phyloP scores from a whole-genome alignment of 108 stramenopile species.

The Fistulifera pelliculosa region DNA sequence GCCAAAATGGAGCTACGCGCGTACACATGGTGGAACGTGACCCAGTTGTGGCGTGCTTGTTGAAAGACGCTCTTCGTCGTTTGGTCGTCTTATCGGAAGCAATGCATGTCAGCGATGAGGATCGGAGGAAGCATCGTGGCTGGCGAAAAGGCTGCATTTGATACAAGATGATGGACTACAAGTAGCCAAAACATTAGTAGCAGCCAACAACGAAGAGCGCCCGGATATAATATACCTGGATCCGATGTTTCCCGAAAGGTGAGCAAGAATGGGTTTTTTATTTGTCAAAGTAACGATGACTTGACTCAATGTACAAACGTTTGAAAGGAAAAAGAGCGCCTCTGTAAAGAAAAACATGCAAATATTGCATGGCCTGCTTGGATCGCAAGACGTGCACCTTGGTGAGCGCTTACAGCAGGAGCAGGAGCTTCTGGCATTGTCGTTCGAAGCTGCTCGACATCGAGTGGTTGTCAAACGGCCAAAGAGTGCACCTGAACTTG shows the following conservation, averaged over 20 bases:
- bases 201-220: not conserved
- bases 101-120: not conserved
- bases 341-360: slow-evolving; percentile 81
- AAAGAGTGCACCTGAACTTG: slow-evolving; percentile 49
- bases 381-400: slow-evolving; percentile 20
- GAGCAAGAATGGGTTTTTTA: too few species aligned
- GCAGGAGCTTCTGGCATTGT: slow-evolving; percentile 31
- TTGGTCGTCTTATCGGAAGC: slow-evolving; percentile 20
- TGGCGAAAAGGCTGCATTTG: slow-evolving; percentile 18
- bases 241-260: slow-evolving; percentile 70
- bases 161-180: slow-evolving; percentile 22
- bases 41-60: slow-evolving; percentile 53
- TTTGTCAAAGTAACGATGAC: too few species aligned
- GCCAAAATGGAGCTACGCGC: slow-evolving; percentile 22
- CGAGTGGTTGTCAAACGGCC: slow-evolving; percentile 82
- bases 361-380: slow-evolving; percentile 64
- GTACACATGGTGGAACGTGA: slow-evolving; percentile 68
- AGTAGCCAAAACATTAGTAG: not conserved
- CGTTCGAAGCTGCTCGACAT: slow-evolving; percentile 25
- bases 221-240: slow-evolving; percentile 75
- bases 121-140: not conserved
- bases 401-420: slow-evolving; percentile 26
- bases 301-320: too few species aligned
- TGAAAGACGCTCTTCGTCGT: slow-evolving; percentile 62
- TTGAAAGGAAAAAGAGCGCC: slow-evolving; percentile 49